A percentile compares a stretch with the other conserved stretches of the same genome.
phyloP scores from a whole-genome alignment of 495 filamentous ascomycete species.

The Talaromyces stipitatus region DNA sequence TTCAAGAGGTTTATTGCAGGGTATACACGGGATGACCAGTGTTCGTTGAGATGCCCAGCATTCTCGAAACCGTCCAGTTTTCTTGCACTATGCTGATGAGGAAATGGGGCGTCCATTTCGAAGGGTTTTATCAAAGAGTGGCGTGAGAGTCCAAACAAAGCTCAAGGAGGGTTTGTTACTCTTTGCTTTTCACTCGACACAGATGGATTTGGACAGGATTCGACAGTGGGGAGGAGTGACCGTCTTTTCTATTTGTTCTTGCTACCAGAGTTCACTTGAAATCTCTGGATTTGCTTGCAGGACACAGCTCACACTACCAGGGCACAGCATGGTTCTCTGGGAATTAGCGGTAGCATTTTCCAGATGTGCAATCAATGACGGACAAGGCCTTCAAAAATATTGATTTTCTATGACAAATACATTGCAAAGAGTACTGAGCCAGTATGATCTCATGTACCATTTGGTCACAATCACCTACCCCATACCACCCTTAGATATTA shows the following conservation, averaged over 20 bases:
- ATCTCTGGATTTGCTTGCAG: not conserved
- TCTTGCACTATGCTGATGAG: not conserved
- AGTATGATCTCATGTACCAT: too few relatives aligned
- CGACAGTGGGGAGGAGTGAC: too few relatives aligned
- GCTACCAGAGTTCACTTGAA: not conserved
- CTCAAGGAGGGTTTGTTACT: too few relatives aligned
- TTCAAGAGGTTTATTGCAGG: not conserved
- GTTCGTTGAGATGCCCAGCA: not conserved
- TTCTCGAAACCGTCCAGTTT: not conserved
- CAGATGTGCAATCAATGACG: too few relatives aligned
- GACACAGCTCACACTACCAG: not conserved
- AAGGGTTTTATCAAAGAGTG: not conserved
- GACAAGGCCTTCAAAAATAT: not conserved
- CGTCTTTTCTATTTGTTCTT: not conserved
- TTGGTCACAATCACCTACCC: too few relatives aligned
- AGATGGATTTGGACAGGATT: too few relatives aligned
- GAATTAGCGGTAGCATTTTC: not conserved
- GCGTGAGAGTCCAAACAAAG: too few relatives aligned
- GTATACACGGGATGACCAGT: not conserved
- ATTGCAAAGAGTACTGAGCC: not conserved
- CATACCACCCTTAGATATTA: too few relatives aligned
- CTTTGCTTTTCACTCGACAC: too few relatives aligned
- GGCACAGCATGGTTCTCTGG: not conserved
- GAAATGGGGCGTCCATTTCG: not conserved
- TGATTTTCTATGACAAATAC: not conserved